Conservation (phyloP, 805 yeast species). For the Ogataea methanolica region DNA sequence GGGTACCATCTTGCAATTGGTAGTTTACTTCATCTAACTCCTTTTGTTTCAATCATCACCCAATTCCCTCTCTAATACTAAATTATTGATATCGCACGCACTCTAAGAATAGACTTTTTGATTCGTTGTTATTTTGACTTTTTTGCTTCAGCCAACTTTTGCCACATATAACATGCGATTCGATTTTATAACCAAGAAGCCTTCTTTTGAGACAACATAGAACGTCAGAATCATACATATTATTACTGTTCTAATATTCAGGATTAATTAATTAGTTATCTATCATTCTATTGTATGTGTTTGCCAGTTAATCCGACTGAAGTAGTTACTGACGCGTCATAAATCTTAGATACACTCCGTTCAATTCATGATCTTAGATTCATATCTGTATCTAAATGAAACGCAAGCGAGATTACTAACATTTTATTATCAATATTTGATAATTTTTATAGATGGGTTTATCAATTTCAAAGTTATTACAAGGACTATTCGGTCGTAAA, state of each 20-base stretch:
- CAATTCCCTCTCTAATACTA: too few species aligned
- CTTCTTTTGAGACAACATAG: too few species aligned
- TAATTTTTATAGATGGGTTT: constrained; percentile 67
- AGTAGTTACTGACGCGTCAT: background rate
- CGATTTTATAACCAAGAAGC: too few species aligned
- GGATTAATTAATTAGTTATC: too few species aligned
- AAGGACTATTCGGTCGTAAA: constrained; percentile 94
- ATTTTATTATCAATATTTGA: constrained; percentile 1
- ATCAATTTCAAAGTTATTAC: constrained; percentile 88
- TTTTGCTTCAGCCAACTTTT: too few species aligned
- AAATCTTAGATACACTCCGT: background rate
- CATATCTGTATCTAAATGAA: background rate
- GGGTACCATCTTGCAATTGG: background rate
- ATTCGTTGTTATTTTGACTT: constrained; percentile 1
- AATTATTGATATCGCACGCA: too few species aligned
- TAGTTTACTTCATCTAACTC: background rate
- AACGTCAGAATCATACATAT: too few species aligned
- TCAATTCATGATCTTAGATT: background rate
- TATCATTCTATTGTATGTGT: too few species aligned
- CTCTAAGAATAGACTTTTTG: background rate
- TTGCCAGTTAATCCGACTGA: background rate
- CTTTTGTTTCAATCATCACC: too few species aligned
- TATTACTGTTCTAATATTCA: too few species aligned
- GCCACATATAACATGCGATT: too few species aligned
- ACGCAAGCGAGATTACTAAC: background rate